phyloP scores from a whole-genome alignment of 2,329 filamentous ascomycete species.

The Alternaria solani region DNA sequence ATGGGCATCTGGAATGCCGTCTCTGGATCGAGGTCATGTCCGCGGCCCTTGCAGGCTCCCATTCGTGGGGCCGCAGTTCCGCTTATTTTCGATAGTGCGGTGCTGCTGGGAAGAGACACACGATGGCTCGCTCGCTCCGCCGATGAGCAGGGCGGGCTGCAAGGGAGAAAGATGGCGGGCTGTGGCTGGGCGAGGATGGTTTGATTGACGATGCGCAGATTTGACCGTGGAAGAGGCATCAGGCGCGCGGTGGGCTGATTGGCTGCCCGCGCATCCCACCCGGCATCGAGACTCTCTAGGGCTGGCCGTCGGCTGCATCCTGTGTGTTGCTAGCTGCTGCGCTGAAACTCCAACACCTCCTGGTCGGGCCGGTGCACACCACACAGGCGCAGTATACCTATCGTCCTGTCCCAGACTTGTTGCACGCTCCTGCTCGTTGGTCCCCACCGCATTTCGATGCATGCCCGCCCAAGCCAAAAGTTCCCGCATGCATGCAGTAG shows the following conservation, averaged over 20 bases:
- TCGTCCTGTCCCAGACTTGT: slow-evolving; percentile 4
- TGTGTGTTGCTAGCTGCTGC: slow-evolving; percentile 21
- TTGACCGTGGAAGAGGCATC: not conserved
- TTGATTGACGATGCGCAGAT: slow-evolving; percentile 5
- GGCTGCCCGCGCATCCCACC: slow-evolving; percentile 5
- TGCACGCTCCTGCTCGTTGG: not conserved
- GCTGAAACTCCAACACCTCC: slow-evolving; percentile 30
- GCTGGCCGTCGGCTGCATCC: slow-evolving; percentile 12
- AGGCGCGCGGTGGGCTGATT: not conserved
- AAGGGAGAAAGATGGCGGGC: not conserved
- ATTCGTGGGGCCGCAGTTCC: slow-evolving; percentile 12
- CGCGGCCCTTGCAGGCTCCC: slow-evolving; percentile 2
- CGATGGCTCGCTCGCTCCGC: slow-evolving; percentile 4
- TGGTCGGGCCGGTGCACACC: slow-evolving; percentile 13
- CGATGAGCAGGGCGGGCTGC: not conserved
- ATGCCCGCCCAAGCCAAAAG: not conserved
- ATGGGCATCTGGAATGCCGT: slow-evolving; percentile 4
- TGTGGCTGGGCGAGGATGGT: slow-evolving; percentile 3
- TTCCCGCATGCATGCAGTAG: slow-evolving; percentile 2
- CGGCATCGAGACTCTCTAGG: slow-evolving; percentile 9
- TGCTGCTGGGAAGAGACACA: slow-evolving; percentile 6
- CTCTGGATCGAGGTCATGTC: slow-evolving; percentile 8
- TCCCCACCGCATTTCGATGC: not conserved
- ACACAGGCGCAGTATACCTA: slow-evolving; percentile 9
- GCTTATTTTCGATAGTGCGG: slow-evolving; percentile 21